Percentiles rank a stretch among this genome's conserved stretches.
phyloP scores from a whole-genome alignment of 2,329 filamentous ascomycete species.

The Talaromyces rugulosus region DNA sequence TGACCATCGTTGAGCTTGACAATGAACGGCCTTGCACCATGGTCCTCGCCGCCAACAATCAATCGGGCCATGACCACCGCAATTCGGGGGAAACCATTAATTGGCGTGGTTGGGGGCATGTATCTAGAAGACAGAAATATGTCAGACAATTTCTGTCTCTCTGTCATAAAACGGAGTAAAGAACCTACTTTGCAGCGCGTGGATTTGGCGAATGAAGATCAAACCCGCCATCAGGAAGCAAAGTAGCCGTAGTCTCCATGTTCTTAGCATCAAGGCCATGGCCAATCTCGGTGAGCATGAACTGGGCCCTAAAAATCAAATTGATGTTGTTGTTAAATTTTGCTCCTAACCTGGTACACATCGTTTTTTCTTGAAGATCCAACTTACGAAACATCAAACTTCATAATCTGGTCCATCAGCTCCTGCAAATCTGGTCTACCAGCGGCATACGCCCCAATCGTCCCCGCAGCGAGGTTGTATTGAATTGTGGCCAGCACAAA shows the following conservation, averaged over 20 bases:
- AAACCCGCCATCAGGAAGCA: constrained; percentile 30
- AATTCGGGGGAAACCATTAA: constrained; percentile 21
- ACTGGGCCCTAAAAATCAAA: constrained; percentile 21
- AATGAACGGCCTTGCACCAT: constrained; percentile 29
- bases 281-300: constrained; percentile 38
- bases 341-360: not conserved
- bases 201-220: constrained; percentile 29
- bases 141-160: not conserved
- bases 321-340: not conserved
- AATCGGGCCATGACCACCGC: constrained; percentile 32
- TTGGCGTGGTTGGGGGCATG: constrained; percentile 15
- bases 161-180: constrained; percentile 12
- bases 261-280: constrained; percentile 39
- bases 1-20: constrained; percentile 23
- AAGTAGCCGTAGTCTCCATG: constrained; percentile 35
- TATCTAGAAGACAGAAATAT: not conserved
- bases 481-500: constrained; percentile 30
- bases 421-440: constrained; percentile 14
- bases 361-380: not conserved
- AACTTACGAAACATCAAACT: constrained; percentile 20
- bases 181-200: constrained; percentile 29
- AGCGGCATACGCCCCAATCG: constrained; percentile 15
- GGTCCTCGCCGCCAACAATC: constrained; percentile 20
- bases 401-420: constrained; percentile 16
- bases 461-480: constrained; percentile 19